Percentiles rank a stretch among this genome's conserved stretches.
phyloP scores from a whole-genome alignment of 2,329 filamentous ascomycete genomes.

The Diaporthe sp. region DNA sequence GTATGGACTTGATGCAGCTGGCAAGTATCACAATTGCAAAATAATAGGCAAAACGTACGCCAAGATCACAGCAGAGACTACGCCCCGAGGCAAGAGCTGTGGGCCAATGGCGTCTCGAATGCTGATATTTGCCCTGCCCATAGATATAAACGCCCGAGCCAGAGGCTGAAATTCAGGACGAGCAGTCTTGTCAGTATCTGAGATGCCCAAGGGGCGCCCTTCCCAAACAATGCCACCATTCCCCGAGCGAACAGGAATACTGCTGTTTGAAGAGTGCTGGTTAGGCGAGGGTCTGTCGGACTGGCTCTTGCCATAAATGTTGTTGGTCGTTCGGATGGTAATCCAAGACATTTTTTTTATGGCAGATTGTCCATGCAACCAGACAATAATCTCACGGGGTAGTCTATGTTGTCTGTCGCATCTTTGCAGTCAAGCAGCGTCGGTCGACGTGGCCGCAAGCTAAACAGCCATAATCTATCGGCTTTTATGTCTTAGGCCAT shows the following conservation, averaged over 20 bases:
- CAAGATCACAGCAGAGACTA: background rate
- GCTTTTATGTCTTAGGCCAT: background rate
- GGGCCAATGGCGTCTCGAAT: background rate
- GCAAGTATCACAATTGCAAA: background rate
- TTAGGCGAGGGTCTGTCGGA: background rate
- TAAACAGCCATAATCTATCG: background rate
- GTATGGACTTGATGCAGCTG: background rate
- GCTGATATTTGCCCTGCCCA: background rate
- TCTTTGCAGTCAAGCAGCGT: background rate
- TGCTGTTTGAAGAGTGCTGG: background rate
- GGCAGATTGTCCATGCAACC: background rate
- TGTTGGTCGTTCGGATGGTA: too few relatives aligned
- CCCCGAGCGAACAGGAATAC: background rate
- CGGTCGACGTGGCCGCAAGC: too few relatives aligned
- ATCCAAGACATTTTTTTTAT: background rate
- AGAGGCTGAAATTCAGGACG: too few relatives aligned
- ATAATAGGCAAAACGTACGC: background rate
- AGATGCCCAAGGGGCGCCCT: too few relatives aligned
- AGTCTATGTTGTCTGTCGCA: background rate
- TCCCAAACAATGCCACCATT: background rate
- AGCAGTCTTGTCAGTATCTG: background rate
- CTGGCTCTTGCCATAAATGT: background rate
- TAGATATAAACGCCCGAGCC: background rate
- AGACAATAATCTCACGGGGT: background rate
- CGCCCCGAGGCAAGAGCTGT: background rate